phyloP scores from a whole-genome alignment of 257 asterid species.

The Solanum arcanum region DNA sequence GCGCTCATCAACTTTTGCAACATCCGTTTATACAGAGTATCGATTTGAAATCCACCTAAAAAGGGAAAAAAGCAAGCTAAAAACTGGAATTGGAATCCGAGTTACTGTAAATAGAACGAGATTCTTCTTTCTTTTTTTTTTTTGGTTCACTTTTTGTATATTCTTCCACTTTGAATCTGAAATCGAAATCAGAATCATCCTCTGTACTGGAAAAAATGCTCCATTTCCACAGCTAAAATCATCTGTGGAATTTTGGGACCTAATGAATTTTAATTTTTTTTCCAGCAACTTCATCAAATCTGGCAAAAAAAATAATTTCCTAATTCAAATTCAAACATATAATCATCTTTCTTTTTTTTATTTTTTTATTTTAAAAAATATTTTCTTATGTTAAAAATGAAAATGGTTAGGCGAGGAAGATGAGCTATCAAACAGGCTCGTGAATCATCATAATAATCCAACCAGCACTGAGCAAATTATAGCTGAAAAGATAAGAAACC shows the following conservation, averaged over 20 bases:
- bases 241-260: neutral
- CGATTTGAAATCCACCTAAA: neutral
- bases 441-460: neutral
- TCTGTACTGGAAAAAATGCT: neutral
- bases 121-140: neutral
- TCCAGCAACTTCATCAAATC: neutral
- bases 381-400: too few species aligned
- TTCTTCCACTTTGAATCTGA: neutral
- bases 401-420: neutral
- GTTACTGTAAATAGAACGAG: neutral
- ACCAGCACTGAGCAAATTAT: neutral
- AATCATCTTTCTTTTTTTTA: neutral
- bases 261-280: neutral
- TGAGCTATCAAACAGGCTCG: neutral
- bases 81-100: neutral
- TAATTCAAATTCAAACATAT: neutral
- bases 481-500: neutral
- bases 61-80: neutral
- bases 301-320: neutral
- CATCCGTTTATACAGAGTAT: constrained; percentile 47
- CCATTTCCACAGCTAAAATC: neutral
- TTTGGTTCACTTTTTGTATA: constrained; percentile 1
- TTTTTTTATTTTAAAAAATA: too few species aligned
- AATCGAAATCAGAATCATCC: neutral
- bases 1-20: constrained; percentile 37